Evolutionary conservation across 2,329 filamentous ascomycete species (phyloP), one percentile per base, ranked within the genome.

Genomic region (Didymella exigua): DNA sequence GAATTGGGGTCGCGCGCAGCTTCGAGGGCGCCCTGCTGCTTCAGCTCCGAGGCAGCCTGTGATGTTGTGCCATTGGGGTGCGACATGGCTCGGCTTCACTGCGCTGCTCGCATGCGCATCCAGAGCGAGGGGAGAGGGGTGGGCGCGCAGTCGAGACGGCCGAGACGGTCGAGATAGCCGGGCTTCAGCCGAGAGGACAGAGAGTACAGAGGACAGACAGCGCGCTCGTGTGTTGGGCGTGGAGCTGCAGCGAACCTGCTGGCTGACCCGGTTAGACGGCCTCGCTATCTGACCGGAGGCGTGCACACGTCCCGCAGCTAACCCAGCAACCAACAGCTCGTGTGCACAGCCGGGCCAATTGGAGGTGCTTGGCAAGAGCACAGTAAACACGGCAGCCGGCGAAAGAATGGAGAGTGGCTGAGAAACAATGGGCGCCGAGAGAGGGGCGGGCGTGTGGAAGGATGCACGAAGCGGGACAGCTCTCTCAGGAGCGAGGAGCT

Each of bases 21-120:
- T 71, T 95, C 89, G 56, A 93, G 79, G 61, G 86, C 89, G 62
- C 88, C 90, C 77, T 96, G 87, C 75, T 88, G 83, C 84, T 92
- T 96, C 75, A 91, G 83, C 83, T 96, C 91, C 56, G 75, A 75
- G 53, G 75, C 78, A 46, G 64, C 63, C 52, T 63, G 51, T 26
- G n/a, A n/a, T n/a, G 61, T 54, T 34, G 72, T 51, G 30, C 49
- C 48, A 33, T 51, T 53, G 24, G 40, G 34, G 27, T 38, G 45
- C 34, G 27, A 34, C 52, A 54, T 54, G 47, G 31, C 21, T 27
- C 3, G 37, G 52, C 41, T 31, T 38, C 38, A 40, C 26, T 49
- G 36, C 37, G 49, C 44, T 48, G 37, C 30, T 42, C 23, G 61
- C 54, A 55, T 37, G 51, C 38, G 50, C 51, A 54, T 54, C 10